Evolutionary conservation across 2,329 filamentous ascomycete species (phyloP).

Genomic region (Didymella arachidicola): DNA sequence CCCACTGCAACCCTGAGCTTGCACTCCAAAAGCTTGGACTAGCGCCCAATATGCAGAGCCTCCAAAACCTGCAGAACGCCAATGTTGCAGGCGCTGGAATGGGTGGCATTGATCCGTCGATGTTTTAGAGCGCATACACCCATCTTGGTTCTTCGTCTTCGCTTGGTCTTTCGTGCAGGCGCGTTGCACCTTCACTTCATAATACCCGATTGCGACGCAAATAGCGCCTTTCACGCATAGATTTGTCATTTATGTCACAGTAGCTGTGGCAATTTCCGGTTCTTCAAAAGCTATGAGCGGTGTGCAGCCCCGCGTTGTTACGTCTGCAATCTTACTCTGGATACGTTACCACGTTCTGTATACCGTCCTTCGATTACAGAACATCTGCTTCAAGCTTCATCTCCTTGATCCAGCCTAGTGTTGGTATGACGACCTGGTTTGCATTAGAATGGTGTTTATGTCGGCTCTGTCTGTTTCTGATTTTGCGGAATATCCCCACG

Average conservation of each 20-base stretch:
- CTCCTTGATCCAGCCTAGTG: slow-evolving; percentile 33
- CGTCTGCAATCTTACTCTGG: slow-evolving; percentile 17
- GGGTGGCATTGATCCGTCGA: slow-evolving; percentile 64
- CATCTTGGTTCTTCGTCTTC: slow-evolving; percentile 3
- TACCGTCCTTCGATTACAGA: slow-evolving; percentile 34
- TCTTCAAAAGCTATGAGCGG: slow-evolving; percentile 11
- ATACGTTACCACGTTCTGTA: slow-evolving; percentile 30
- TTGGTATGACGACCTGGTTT: slow-evolving; percentile 46
- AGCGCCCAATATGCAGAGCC: slow-evolving; percentile 51
- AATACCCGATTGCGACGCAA: slow-evolving; percentile 38
- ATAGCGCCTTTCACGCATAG: slow-evolving; percentile 35
- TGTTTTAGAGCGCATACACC: slow-evolving; percentile 45
- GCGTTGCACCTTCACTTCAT: slow-evolving; percentile 26
- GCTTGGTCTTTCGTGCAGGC: slow-evolving; percentile 15
- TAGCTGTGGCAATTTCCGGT: slow-evolving; percentile 10
- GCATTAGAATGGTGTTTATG: slow-evolving; percentile 45
- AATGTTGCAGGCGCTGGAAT: slow-evolving; percentile 63
- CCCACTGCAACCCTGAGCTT: slow-evolving; percentile 87
- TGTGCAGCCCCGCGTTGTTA: slow-evolving; percentile 8
- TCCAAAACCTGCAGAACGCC: slow-evolving; percentile 52
- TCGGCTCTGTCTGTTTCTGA: slow-evolving; percentile 24
- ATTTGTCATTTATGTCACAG: slow-evolving; percentile 21
- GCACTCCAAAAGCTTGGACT: slow-evolving; percentile 58
- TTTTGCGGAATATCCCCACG: slow-evolving; percentile 36
- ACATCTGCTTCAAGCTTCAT: slow-evolving; percentile 39